A percentile compares a stretch with the other conserved stretches of the same genome.
Conservation (phyloP, 2,329 filamentous ascomycete genomes). For the Fusarium sp. region DNA sequence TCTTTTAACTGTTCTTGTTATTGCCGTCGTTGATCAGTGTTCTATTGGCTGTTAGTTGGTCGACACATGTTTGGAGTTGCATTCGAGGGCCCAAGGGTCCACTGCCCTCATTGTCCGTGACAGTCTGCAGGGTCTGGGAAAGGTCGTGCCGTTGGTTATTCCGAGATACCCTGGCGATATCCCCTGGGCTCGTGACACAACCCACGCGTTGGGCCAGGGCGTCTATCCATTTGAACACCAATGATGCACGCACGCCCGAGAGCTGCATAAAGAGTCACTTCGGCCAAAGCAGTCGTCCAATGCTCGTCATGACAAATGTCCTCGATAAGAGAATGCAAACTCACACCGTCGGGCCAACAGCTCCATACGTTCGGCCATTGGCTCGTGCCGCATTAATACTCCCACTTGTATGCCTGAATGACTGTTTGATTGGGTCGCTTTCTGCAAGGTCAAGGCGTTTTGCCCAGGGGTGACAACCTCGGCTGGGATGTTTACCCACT, state of each 20-base stretch:
- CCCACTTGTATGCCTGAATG: neutral
- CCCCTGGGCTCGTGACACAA: neutral
- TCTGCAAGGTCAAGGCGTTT: neutral
- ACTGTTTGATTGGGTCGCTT: slow-evolving; percentile 5
- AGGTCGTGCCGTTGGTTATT: slow-evolving; percentile 7
- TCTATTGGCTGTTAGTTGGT: slow-evolving; percentile 9
- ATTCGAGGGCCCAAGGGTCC: neutral
- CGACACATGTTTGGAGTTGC: neutral
- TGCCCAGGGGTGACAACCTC: neutral
- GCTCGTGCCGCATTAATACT: slow-evolving; percentile 6
- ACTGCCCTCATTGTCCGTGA: slow-evolving; percentile 39
- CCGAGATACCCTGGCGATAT: neutral
- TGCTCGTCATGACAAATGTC: neutral
- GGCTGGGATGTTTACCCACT: slow-evolving; percentile 2
- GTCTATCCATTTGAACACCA: neutral
- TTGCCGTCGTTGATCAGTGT: slow-evolving; percentile 21
- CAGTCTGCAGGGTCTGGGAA: slow-evolving; percentile 18
- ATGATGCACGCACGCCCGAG: neutral
- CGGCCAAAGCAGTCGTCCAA: neutral
- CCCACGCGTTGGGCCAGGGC: neutral
- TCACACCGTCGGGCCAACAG: neutral
- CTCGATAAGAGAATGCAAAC: slow-evolving; percentile 3
- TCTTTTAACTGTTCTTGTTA: slow-evolving; percentile 29
- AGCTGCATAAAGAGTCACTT: neutral
- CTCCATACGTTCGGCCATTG: neutral